A percentile compares a stretch with the other conserved stretches of the same genome.
Conservation (phyloP, 768 basidiomycete species). For the Dictyophora rubrovolvata region DNA sequence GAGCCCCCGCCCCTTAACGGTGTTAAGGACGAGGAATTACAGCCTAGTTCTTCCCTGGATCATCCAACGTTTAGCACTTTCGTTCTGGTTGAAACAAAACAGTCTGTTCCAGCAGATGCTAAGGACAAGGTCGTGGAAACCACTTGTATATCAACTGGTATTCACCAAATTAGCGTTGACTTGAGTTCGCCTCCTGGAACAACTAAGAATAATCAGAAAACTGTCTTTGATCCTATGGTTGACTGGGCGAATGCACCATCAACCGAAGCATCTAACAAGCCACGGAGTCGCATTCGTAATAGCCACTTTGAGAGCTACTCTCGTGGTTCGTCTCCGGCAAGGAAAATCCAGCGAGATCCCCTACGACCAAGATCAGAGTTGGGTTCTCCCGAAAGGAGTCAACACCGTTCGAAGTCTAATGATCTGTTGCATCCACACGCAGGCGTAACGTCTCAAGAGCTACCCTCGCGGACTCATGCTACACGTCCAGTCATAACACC, state of each 20-base stretch:
- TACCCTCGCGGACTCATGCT: slow-evolving; percentile 31
- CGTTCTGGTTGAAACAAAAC: slow-evolving; percentile 17
- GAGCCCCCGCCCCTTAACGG: slow-evolving; percentile 4
- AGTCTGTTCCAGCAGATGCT: background rate
- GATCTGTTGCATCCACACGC: slow-evolving; percentile 43
- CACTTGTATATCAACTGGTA: background rate
- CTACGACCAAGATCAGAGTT: slow-evolving; percentile 19
- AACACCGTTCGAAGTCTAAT: slow-evolving; percentile 28
- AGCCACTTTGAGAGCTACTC: slow-evolving; percentile 21
- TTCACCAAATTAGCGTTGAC: background rate
- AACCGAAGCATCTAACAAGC: background rate
- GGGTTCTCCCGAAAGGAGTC: slow-evolving; percentile 37
- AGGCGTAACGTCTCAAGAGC: slow-evolving; percentile 52
- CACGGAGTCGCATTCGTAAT: background rate
- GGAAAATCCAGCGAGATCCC: slow-evolving; percentile 24
- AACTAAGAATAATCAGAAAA: slow-evolving; percentile 20
- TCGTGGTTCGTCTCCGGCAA: slow-evolving; percentile 20
- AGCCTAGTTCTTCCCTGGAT: background rate
- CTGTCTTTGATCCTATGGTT: slow-evolving; percentile 17
- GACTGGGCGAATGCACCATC: slow-evolving; percentile 22
- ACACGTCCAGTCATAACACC: slow-evolving; percentile 63
- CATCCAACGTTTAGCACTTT: slow-evolving; percentile 50
- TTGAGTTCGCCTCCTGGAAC: background rate
- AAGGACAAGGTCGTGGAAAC: background rate
- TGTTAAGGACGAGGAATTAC: background rate